Evolutionary conservation across 2,329 filamentous ascomycete genomes (phyloP).

Genomic region (Parastagonospora nodorum): DNA sequence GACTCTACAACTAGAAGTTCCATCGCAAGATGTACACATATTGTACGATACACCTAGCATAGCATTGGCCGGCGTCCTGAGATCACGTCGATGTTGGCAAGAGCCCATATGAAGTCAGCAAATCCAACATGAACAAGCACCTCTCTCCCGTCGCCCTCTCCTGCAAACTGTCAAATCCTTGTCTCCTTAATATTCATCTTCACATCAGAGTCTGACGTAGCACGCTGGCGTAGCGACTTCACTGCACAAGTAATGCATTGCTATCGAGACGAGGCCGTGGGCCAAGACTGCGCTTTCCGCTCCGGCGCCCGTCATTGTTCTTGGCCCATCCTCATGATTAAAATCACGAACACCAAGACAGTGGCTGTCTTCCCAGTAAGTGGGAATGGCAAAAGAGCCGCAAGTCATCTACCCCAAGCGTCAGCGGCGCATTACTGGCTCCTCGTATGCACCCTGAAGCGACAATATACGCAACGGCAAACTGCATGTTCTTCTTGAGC

Average conservation of each 20-base stretch:
- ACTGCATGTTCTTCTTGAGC: too few species aligned
- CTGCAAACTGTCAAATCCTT: neutral
- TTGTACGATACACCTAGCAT: conserved; percentile 27
- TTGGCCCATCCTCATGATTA: conserved; percentile 6
- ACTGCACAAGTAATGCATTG: neutral
- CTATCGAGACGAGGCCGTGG: conserved; percentile 3
- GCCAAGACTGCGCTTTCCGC: conserved; percentile 9
- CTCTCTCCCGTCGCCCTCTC: neutral
- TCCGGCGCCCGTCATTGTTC: conserved; percentile 3
- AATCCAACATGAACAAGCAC: too few species aligned
- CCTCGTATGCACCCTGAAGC: too few species aligned
- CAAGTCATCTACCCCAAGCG: too few species aligned
- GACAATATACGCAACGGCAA: too few species aligned
- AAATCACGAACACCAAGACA: conserved; percentile 1
- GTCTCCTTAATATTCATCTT: too few species aligned
- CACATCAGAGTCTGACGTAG: too few species aligned
- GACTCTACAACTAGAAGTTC: too few species aligned
- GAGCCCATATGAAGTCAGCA: neutral
- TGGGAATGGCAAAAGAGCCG: too few species aligned
- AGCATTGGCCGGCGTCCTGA: conserved; percentile 33
- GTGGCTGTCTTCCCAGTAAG: too few species aligned
- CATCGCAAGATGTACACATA: conserved; percentile 19
- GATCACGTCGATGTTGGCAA: neutral
- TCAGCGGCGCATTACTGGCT: neutral
- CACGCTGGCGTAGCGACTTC: too few species aligned